phyloP scores from a whole-genome alignment of 2,329 filamentous ascomycete genomes.

The Sporothrix schenckii region DNA sequence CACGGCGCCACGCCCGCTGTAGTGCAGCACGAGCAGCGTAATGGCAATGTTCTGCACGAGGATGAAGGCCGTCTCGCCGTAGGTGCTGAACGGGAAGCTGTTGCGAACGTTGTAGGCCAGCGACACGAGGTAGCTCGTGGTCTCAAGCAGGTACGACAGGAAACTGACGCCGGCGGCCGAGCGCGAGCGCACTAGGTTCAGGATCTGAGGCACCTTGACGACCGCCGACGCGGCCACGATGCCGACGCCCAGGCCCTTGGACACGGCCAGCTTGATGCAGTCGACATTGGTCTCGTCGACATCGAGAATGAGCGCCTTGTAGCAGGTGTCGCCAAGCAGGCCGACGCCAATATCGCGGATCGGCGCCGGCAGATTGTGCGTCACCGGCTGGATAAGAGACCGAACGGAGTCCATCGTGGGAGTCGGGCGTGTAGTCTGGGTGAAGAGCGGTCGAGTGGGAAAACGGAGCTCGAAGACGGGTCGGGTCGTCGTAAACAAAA shows the following conservation, averaged over 20 bases:
- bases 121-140: constrained; percentile 80
- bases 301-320: constrained; percentile 81
- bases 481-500: background rate
- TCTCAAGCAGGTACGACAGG: constrained; percentile 91
- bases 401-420: constrained; percentile 62
- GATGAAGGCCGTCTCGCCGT: constrained; percentile 91
- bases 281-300: constrained; percentile 74
- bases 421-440: background rate
- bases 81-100: constrained; percentile 93
- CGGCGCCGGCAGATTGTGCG: constrained; percentile 71
- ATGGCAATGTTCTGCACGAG: constrained; percentile 91
- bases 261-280: constrained; percentile 87
- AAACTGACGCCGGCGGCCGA: constrained; percentile 86
- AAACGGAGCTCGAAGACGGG: background rate
- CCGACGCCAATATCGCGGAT: constrained; percentile 74
- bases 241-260: constrained; percentile 88
- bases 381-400: constrained; percentile 67
- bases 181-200: constrained; percentile 82
- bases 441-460: background rate
- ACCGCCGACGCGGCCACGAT: constrained; percentile 89
- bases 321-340: constrained; percentile 82
- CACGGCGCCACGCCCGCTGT: constrained; percentile 66
- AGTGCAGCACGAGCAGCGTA: constrained; percentile 81
- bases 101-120: constrained; percentile 91
- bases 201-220: constrained; percentile 95